Base-by-base conservation (phyloP, 139 green algal genomes). In the Dunaliella sp. region DNA sequence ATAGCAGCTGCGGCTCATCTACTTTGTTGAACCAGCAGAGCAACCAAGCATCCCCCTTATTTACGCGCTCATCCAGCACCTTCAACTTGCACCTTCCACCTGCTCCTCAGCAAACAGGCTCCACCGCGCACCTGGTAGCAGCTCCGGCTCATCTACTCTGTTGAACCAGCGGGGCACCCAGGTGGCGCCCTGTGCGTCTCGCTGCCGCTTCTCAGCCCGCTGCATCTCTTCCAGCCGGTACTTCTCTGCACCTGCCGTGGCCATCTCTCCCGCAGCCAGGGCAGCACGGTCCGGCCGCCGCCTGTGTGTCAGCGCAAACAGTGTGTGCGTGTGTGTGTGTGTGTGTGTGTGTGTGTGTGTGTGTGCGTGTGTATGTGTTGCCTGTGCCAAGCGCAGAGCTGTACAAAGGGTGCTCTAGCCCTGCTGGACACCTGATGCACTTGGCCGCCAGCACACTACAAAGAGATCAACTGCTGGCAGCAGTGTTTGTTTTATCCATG, bases 101-200 rank as follows among this genome's bases (percentile, higher is more conserved):
- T 74, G 24, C 24, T 21, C 21, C 58, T 30, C 21, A 30, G 21
- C 58, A 74, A 24, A 30, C 58, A 24, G 58, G 24, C 58, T 30
- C 58, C 21, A 21, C 58, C n/a, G 28, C 81, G 65, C 76, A 80
- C 81, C 74, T 73, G 33, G 33, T 32, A 89, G 48, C 72, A 89
- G 38, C 82, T 87, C 83, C 81, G 83, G 33, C 24, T 57, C 36
- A 2, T 89, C 86, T 77, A 90, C 86, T 25, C 37, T 77, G 0
- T 72, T 75, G 85, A 98, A 98, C 92, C 93, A 98, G 31, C 91
- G 89, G 21, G 96, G 93, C 83, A 59, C 34, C 96, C 96, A 98
- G 16, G 21, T 35, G 25, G 94, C 92, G 16, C 87, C 87, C 25
- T 83, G 75, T 84, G 87, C 81, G 72, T 96, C 92, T 22, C 94